These are phyloP conservation scores for Chloranthus sessilifolius DNA, from an alignment of 164 flowering plant genomes.

Conservation along the genomic window DNA sequence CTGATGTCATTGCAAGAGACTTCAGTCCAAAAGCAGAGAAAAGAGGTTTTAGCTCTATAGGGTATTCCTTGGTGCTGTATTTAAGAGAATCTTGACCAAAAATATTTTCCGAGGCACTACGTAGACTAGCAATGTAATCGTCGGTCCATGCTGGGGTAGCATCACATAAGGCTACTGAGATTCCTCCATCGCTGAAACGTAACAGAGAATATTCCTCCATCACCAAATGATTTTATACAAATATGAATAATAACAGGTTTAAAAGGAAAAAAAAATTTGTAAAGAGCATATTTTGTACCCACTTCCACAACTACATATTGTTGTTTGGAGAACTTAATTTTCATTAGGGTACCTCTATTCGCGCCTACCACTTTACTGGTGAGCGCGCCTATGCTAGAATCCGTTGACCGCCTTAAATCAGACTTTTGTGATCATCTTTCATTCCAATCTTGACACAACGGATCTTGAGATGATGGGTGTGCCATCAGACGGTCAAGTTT, in stretches of 20 bases:
- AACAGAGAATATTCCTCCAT: no score
- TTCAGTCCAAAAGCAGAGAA: slow-evolving; percentile 73
- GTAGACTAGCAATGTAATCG: slow-evolving; percentile 44
- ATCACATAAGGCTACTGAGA: slow-evolving; percentile 68
- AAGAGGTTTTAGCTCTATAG: slow-evolving; percentile 66
- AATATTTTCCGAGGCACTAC: slow-evolving; percentile 24
- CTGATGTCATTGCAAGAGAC: slow-evolving; percentile 56
- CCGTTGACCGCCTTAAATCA: no score
- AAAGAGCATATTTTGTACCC: no score
- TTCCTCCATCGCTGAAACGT: slow-evolving; percentile 48
- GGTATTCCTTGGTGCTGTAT: slow-evolving; percentile 55
- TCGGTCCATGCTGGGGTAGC: slow-evolving; percentile 45
- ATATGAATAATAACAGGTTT: not conserved
- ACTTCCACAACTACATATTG: no score
- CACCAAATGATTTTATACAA: not conserved
- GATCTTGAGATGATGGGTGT: no score
- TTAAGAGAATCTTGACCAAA: slow-evolving; percentile 33
- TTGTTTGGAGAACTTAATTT: no score
- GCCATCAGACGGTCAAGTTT: no score
- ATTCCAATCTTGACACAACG: no score
- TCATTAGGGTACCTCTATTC: no score
- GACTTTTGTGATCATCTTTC: no score
- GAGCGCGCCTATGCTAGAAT: no score
- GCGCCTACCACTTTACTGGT: no score
- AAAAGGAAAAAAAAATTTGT: slow-evolving; percentile 1